Percentiles rank a stretch among this genome's conserved stretches.
phyloP scores from a whole-genome alignment of 2,329 filamentous ascomycete genomes.

The Tolypocladium amazonense region DNA sequence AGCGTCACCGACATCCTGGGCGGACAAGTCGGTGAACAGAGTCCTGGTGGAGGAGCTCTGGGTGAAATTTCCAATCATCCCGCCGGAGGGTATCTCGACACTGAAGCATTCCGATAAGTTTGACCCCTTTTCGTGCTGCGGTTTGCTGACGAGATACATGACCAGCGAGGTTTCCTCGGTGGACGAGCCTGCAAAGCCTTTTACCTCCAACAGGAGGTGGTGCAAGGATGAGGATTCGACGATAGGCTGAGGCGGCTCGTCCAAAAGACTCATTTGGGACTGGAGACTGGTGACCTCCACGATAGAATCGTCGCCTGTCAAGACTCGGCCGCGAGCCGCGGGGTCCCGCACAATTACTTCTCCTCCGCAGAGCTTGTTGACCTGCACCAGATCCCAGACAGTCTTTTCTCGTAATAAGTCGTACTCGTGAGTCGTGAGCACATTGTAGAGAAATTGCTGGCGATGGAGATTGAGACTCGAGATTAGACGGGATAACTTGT shows the following conservation, averaged over 20 bases:
- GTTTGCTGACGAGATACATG: slow-evolving; percentile 67
- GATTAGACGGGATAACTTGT: slow-evolving; percentile 72
- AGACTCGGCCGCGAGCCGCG: slow-evolving; percentile 66
- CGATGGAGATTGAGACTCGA: slow-evolving; percentile 74
- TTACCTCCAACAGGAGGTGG: slow-evolving; percentile 75
- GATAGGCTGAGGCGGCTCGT: slow-evolving; percentile 62
- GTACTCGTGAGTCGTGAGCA: slow-evolving; percentile 80
- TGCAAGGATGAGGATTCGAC: slow-evolving; percentile 64
- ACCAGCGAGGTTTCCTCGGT: slow-evolving; percentile 67
- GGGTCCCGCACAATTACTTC: slow-evolving; percentile 94
- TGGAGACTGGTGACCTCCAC: slow-evolving; percentile 86
- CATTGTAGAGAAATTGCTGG: slow-evolving; percentile 86
- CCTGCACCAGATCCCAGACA: slow-evolving; percentile 88
- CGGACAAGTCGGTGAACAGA: slow-evolving; percentile 76
- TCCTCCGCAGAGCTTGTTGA: slow-evolving; percentile 87
- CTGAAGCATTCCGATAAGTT: slow-evolving; percentile 76
- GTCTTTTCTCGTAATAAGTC: slow-evolving; percentile 73
- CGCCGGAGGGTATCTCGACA: slow-evolving; percentile 65
- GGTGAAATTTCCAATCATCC: slow-evolving; percentile 54
- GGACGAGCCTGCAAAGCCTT: slow-evolving; percentile 66
- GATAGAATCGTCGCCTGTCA: slow-evolving; percentile 88
- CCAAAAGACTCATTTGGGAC: slow-evolving; percentile 88
- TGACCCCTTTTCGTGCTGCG: slow-evolving; percentile 48
- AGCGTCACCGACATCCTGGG: slow-evolving; percentile 57
- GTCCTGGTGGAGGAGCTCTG: slow-evolving; percentile 65